These are phyloP conservation scores for Fusarium mangiferae DNA, from an alignment of 2,329 filamentous ascomycete genomes.

Conservation along the genomic window DNA sequence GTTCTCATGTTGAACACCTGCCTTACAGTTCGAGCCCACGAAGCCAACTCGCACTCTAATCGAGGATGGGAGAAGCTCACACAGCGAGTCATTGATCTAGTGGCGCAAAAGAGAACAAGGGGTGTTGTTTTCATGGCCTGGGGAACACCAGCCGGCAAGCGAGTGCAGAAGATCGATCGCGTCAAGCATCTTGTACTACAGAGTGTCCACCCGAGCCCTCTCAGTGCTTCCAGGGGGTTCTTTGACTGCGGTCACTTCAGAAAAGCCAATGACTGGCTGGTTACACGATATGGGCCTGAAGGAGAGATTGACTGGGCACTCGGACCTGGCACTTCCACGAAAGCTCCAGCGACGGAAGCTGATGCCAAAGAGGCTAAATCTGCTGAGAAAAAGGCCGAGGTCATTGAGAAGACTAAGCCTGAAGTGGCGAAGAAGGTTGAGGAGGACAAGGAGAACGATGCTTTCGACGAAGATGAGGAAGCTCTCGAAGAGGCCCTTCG, in stretches of 20 bases:
- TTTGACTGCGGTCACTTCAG: constrained; percentile 86
- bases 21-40: constrained; percentile 89
- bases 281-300: constrained; percentile 79
- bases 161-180: constrained; percentile 78
- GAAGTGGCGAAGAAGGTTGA: constrained; percentile 22
- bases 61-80: constrained; percentile 95
- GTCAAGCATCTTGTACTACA: constrained; percentile 83
- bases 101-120: constrained; percentile 77
- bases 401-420: constrained; percentile 34
- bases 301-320: constrained; percentile 88
- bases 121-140: constrained; percentile 97
- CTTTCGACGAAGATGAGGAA: constrained; percentile 49
- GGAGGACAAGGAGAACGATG: constrained; percentile 44
- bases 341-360: constrained; percentile 37
- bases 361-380: constrained; percentile 38
- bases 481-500: constrained; percentile 51
- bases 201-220: constrained; percentile 91
- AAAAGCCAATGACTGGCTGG: constrained; percentile 86
- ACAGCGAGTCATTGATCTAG: constrained; percentile 88
- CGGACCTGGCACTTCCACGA: constrained; percentile 51
- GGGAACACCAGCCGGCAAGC: constrained; percentile 85
- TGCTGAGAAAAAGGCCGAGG: constrained; percentile 43
- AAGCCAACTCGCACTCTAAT: constrained; percentile 85
- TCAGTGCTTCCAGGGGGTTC: constrained; percentile 85
- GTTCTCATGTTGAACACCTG: constrained; percentile 96